Evolutionary conservation across 352 stramenopile species (phyloP), one percentile per base, ranked within the genome.

Genomic region (Phytophthora hibernalis): DNA sequence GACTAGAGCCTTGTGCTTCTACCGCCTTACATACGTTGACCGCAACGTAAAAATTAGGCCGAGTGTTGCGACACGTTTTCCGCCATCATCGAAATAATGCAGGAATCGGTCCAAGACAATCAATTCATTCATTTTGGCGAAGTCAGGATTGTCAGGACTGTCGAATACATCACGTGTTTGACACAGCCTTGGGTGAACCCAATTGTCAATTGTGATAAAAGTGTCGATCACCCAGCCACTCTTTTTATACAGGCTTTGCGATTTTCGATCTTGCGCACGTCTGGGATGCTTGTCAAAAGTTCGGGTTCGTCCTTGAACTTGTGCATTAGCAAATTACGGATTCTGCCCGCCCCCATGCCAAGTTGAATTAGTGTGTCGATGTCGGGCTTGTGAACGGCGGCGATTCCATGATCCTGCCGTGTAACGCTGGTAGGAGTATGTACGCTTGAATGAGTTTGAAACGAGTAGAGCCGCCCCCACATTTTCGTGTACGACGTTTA

Each of bases 101-200:
- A 38, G 45, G 30, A 52, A 52, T 21, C 21, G 22, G 2, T 52
- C 45, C 11, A 52, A 11, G 3, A 52, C 45, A 21, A 22, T 37
- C 24, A 52, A 35, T 15, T 52, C 45, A 16, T 52, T 52, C 45
- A 37, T 52, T 38, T 37, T 33, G 10, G 12, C 12, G 13, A 52
- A 52, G 44, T 51, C 16, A 21, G 3, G 1, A 2, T 8, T 7
- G 11, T 51, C 44, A n/a, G 22, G 3, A 0, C 22, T 21, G 15
- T 35, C 21, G 31, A 51, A 35, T 21, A 33, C 12, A 4, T 33
- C 44, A 33, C 24, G 44, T 1, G 10, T 37, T 51, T 51, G 44
- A 20, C 44, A 51, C 21, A 37, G 6, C 11, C 13, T 6, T 2
- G 24, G 21, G 28, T 51, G 44, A 20, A 24, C 16, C 44, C 13